Percentiles rank a stretch among this genome's conserved stretches.
phyloP scores from a whole-genome alignment of 371 early-diverging fungal species.

The Mortierella sp. region DNA sequence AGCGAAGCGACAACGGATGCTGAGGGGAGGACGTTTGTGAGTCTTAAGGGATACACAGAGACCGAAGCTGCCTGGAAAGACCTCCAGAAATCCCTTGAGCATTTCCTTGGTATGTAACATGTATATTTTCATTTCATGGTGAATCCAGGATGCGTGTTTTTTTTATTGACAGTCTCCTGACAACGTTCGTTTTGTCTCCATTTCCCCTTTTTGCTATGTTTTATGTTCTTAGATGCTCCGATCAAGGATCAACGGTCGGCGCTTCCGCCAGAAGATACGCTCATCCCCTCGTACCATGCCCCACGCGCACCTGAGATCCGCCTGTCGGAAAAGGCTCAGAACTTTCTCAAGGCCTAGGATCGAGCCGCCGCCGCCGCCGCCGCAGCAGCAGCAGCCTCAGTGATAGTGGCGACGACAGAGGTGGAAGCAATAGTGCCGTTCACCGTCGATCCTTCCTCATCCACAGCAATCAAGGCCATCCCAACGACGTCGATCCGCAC shows the following conservation, averaged over 20 bases:
- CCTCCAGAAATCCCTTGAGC: conserved; percentile 28
- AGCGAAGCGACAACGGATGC: conserved; percentile 22
- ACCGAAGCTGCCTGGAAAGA: conserved; percentile 45
- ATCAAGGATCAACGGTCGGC: conserved; percentile 39
- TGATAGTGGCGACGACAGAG: background rate
- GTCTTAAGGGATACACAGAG: conserved; percentile 48
- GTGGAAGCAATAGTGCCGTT: background rate
- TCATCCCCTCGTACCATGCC: conserved; percentile 52
- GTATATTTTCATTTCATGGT: background rate
- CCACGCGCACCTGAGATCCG: conserved; percentile 34
- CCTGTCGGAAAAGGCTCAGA: conserved; percentile 29
- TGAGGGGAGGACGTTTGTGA: conserved; percentile 27
- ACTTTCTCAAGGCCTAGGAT: conserved; percentile 34
- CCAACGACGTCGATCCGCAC: background rate
- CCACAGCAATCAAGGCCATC: background rate
- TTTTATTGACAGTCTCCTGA: too few relatives aligned
- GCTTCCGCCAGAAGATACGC: conserved; percentile 47
- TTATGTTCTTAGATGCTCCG: conserved; percentile 23
- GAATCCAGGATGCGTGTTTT: too few relatives aligned
- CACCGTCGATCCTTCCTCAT: background rate
- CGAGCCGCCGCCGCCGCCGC: conserved; percentile 15
- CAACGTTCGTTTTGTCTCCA: too few relatives aligned
- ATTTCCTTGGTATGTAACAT: conserved; percentile 37
- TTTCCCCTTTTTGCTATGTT: background rate
- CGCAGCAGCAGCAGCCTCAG: background rate